Evolutionary conservation across 148 eudicot species (phyloP), one percentile per base, ranked within the genome.

Genomic region (Rhododendron molle): DNA sequence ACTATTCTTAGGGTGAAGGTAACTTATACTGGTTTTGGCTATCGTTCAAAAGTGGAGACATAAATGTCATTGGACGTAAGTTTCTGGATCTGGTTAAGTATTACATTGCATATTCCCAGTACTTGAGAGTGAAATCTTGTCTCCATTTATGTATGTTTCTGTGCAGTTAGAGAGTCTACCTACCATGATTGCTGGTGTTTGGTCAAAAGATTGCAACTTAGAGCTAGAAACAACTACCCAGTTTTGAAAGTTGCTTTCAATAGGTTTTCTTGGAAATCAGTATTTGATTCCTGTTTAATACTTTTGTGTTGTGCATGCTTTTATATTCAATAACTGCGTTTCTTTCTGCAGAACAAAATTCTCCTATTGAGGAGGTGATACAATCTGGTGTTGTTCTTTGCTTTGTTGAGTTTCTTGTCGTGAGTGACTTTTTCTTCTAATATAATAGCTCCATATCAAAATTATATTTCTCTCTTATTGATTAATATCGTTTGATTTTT

Each of bases 301-400:
- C 36, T 14, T 60, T 72, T 60, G 56, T 13, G 4, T 69, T n/a
- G 23, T 81, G 26, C 49, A 62, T n/a, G 71, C 16, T 56, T 40
- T 26, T 40, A 60, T 77, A 30, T 44, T 78, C 43, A 30, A 21
- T 76, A 74, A 13, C 79, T 7, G 40, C 60, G 40, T 65, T 54
- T 87, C 23, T 82, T 73, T 58, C 36, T 3, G 80, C 88, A 96
- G 98, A 96, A 76, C 91, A 96, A 20, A 94, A 96, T 86, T 96
- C 98, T 62, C 98, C 98, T 11, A 96, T 96, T n/a, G 96, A 96
- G 82, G 98, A 94, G 89, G 98, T 95, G 65, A 92, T 95, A 85
- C 93, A 94, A 85, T 91, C 98, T 54, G 98, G 98, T 72, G 96
- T 94, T 85, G 97, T 95, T 89, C 97, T 96, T 58, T 94, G 98